A percentile compares a stretch with the other conserved stretches of the same genome.
Conservation (phyloP, 345 rosid genomes). For the Eutrema japonicum region DNA sequence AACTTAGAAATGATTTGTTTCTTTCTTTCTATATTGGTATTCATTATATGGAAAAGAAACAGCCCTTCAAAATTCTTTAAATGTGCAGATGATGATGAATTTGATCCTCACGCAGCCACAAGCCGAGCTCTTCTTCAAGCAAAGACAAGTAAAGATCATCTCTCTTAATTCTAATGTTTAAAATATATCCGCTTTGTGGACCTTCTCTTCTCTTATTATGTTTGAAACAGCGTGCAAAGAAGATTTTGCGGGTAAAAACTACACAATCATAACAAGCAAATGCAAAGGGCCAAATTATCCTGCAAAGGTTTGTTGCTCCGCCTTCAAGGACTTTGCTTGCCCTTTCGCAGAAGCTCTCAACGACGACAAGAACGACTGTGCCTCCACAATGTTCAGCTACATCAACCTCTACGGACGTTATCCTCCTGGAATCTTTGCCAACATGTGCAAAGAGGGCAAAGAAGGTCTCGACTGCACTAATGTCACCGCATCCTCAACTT, state of each 20-base stretch:
- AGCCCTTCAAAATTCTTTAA: not conserved
- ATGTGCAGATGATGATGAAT: constrained; percentile 59
- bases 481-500: constrained; percentile 24
- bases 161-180: not conserved
- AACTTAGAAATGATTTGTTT: not conserved
- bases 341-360: constrained; percentile 52
- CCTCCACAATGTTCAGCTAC: constrained; percentile 79
- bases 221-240: constrained; percentile 52
- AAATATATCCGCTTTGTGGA: not conserved
- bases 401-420: constrained; percentile 70
- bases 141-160: constrained; percentile 43
- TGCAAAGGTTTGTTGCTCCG: constrained; percentile 51
- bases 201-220: not conserved
- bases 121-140: constrained; percentile 76
- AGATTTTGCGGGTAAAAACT: constrained; percentile 62
- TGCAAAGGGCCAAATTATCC: constrained; percentile 80
- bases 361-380: constrained; percentile 56
- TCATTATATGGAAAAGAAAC: not conserved
- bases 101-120: constrained; percentile 45
- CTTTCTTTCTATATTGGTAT: not conserved
- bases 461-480: constrained; percentile 62
- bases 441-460: constrained; percentile 57
- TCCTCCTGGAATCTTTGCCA: constrained; percentile 79
- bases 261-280: constrained; percentile 61
- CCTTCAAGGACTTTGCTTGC: constrained; percentile 65